phyloP scores from a whole-genome alignment of 148 eudicot genomes.

The Persicaria tinctoria region DNA sequence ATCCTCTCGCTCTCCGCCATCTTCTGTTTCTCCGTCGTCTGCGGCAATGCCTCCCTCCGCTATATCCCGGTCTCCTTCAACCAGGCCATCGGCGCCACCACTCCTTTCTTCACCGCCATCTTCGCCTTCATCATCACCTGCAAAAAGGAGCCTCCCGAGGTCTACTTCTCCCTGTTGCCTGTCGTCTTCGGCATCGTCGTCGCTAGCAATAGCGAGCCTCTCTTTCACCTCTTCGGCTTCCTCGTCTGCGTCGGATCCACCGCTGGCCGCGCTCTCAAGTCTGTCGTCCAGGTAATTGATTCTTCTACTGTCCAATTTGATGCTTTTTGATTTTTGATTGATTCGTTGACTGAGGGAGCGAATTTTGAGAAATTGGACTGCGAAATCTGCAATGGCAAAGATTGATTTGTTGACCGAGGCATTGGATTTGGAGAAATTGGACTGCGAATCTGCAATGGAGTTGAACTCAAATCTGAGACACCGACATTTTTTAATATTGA shows the following conservation, averaged over 20 bases:
- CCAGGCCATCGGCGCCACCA: conserved; percentile 85
- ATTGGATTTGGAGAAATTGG: conserved; percentile 3
- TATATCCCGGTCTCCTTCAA: conserved; percentile 81
- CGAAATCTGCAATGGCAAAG: no score
- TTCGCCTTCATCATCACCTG: conserved; percentile 68
- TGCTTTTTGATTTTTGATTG: not conserved
- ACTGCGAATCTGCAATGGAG: not conserved
- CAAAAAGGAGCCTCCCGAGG: conserved; percentile 47
- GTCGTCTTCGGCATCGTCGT: conserved; percentile 80
- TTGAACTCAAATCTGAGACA: no score
- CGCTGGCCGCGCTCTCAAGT: conserved; percentile 73
- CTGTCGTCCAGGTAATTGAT: conserved; percentile 46
- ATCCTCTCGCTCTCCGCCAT: conserved; percentile 47
- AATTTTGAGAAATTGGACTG: conserved; percentile 1
- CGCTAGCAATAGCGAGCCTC: conserved; percentile 72
- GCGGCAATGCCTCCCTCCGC: conserved; percentile 64
- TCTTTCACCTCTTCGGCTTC: conserved; percentile 65
- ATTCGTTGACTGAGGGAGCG: not conserved
- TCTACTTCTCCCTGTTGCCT: conserved; percentile 52
- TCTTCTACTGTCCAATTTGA: not conserved
- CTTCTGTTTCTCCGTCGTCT: conserved; percentile 79
- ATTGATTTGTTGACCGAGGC: not conserved
- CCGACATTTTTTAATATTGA: no score
- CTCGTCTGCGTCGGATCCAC: conserved; percentile 69
- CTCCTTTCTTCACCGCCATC: conserved; percentile 81